phyloP scores from a whole-genome alignment of 306 rosid genomes.

The Lathyrus tuberosus region DNA sequence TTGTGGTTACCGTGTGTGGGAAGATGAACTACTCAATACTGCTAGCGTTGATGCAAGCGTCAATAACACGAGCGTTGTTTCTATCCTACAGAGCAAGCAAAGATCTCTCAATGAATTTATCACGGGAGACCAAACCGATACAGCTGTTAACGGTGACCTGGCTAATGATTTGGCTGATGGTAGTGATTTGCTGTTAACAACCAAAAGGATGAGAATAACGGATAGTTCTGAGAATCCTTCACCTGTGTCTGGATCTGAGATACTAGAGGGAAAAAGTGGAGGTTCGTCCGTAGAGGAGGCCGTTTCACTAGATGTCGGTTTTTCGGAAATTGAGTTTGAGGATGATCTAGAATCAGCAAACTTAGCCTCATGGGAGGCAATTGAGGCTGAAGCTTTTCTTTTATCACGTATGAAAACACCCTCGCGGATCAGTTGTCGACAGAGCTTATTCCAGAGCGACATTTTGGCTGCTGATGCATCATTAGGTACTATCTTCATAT shows the following conservation, averaged over 20 bases:
- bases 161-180: slow-evolving; percentile 16
- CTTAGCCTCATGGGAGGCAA: slow-evolving; percentile 23
- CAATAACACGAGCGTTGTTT: slow-evolving; percentile 6
- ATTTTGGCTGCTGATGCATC: slow-evolving; percentile 8
- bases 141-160: background rate
- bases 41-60: background rate
- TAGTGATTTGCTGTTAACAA: background rate
- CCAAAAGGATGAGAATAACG: slow-evolving; percentile 33
- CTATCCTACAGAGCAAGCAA: slow-evolving; percentile 18
- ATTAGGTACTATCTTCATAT: slow-evolving; percentile 17
- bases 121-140: background rate
- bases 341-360: slow-evolving; percentile 13
- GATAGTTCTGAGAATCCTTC: slow-evolving; percentile 2
- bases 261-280: slow-evolving; percentile 19
- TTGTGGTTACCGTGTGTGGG: slow-evolving; percentile 38
- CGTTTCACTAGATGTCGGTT: background rate
- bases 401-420: slow-evolving; percentile 12
- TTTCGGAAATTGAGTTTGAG: slow-evolving; percentile 7
- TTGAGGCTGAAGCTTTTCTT: slow-evolving; percentile 10
- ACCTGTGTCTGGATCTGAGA: background rate
- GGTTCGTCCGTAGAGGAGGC: background rate
- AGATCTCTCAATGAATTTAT: slow-evolving; percentile 22
- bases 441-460: slow-evolving; percentile 19
- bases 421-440: slow-evolving; percentile 6
- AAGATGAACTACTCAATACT: slow-evolving; percentile 38